Conservation (phyloP, 73 alveolate genomes). For the Uronychia setigera region DNA sequence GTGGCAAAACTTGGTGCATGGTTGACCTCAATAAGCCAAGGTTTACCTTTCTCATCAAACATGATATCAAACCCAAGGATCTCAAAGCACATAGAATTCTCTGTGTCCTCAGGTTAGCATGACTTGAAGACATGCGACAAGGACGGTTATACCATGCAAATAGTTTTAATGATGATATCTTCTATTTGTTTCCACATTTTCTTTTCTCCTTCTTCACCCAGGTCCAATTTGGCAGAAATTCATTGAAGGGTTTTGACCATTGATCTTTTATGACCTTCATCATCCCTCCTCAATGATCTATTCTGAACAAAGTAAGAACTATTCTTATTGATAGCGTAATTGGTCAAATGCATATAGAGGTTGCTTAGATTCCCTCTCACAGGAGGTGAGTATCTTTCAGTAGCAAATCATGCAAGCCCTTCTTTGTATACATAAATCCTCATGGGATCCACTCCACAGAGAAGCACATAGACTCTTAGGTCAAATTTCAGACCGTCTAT, state of each 20-base stretch:
- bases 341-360: slow-evolving; percentile 39
- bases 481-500: slow-evolving; percentile 87
- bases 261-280: too few species aligned
- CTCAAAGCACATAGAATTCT: too few species aligned
- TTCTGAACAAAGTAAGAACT: too few species aligned
- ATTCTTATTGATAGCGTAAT: slow-evolving; percentile 35
- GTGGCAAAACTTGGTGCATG: slow-evolving; percentile 60
- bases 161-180: too few species aligned
- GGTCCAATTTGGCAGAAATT: too few species aligned
- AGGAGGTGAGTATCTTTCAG: slow-evolving; percentile 36
- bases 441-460: slow-evolving; percentile 69
- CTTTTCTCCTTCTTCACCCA: too few species aligned
- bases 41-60: slow-evolving; percentile 50
- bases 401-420: slow-evolving; percentile 72
- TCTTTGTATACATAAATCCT: slow-evolving; percentile 52
- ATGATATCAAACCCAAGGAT: slow-evolving; percentile 64
- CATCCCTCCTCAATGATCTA: too few species aligned
- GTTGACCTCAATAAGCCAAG: slow-evolving; percentile 71
- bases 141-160: too few species aligned
- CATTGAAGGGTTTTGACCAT: too few species aligned
- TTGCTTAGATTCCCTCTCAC: slow-evolving; percentile 11
- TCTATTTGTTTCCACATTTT: too few species aligned
- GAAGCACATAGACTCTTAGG: slow-evolving; percentile 85
- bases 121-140: too few species aligned
- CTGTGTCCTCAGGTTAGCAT: too few species aligned